Evolutionary conservation across 2,329 filamentous ascomycete genomes (phyloP), one percentile per base, ranked within the genome.

Genomic region (Dothideomycetes sp.): DNA sequence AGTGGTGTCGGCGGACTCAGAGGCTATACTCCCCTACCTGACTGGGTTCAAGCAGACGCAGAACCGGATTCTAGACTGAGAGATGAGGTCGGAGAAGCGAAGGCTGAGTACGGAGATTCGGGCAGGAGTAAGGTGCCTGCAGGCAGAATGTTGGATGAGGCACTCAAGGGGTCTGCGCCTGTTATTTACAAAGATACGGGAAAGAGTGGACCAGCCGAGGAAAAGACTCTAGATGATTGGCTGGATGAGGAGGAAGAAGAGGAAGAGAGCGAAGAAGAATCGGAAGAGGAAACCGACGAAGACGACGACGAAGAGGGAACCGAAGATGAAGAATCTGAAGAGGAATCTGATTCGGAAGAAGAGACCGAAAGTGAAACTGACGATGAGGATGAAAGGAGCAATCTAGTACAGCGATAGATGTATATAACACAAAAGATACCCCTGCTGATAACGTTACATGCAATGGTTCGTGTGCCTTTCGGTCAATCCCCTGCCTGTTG

Each of bases 191-290:
- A n/a, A n/a, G n/a, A n/a, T n/a, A n/a, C 30, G 12, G 64, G 64
- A 11, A 79, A 79, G 53, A 51, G 50, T 35, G 45, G 58, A 46
- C 38, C 53, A 35, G 45, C 54, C 12, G 61, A 78, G 37, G 76
- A 77, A 28, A 94, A 94, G 72, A 85, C 81, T 15, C 65, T 98
- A 47, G 87, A 96, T 64, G 86, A 94, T 58, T 96, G 91, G 88
- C 68, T 96, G 43, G 86, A 81, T 4, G 83, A 86, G 54, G 78
- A 76, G 30, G 75, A 78, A 12, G 70, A 68, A 19, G 72, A 70
- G 11, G 73, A 67, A 4, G 64, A 67, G 1, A 68, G 69, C 0
- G 70, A 70, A 1, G n/a, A n/a, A n/a, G 37, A 40, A 2, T 10
- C 28, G 8, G 68, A 69, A 2, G 69, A 72, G 0, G 68, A 68